A percentile compares a stretch with the other conserved stretches of the same genome.
Evolutionary conservation across 2,329 filamentous ascomycete genomes (phyloP).

Genomic region (Fusarium agapanthi): DNA sequence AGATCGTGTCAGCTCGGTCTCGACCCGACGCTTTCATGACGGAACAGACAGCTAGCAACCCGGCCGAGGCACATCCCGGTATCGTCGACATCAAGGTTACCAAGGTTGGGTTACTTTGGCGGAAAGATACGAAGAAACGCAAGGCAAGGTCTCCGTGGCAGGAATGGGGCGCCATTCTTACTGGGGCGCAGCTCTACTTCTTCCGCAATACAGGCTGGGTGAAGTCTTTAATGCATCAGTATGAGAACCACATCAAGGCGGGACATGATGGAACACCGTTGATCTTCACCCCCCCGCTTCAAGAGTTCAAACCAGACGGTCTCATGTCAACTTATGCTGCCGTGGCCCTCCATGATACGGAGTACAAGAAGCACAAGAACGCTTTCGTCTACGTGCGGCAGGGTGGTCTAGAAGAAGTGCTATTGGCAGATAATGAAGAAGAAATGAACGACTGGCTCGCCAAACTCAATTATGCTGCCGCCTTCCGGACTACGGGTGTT

Average conservation of each 20-base stretch:
- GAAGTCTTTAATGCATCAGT: conserved; percentile 88
- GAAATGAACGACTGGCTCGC: conserved; percentile 98
- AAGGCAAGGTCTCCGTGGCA: conserved; percentile 97
- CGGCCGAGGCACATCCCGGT: conserved; percentile 85
- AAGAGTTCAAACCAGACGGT: conserved; percentile 92
- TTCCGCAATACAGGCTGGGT: conserved; percentile 95
- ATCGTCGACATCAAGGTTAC: conserved; percentile 98
- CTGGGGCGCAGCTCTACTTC: conserved; percentile 96
- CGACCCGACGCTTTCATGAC: conserved; percentile 95
- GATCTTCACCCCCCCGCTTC: conserved; percentile 88
- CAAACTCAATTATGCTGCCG: conserved; percentile 94
- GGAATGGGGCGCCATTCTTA: conserved; percentile 97
- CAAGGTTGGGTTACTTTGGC: conserved; percentile 93
- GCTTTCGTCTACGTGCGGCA: conserved; percentile 91
- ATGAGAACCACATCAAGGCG: conserved; percentile 81
- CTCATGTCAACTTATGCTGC: conserved; percentile 94
- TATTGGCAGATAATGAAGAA: conserved; percentile 87
- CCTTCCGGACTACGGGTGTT: conserved; percentile 91
- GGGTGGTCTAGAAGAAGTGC: conserved; percentile 86
- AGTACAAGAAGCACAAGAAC: conserved; percentile 95
- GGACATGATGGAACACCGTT: conserved; percentile 80
- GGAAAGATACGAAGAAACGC: conserved; percentile 93
- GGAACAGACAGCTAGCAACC: conserved; percentile 84
- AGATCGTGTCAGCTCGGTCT: conserved; percentile 94
- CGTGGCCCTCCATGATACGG: conserved; percentile 84